Base-by-base conservation (phyloP, 306 rosid genomes). In the Cucurbita argyrosperma region DNA sequence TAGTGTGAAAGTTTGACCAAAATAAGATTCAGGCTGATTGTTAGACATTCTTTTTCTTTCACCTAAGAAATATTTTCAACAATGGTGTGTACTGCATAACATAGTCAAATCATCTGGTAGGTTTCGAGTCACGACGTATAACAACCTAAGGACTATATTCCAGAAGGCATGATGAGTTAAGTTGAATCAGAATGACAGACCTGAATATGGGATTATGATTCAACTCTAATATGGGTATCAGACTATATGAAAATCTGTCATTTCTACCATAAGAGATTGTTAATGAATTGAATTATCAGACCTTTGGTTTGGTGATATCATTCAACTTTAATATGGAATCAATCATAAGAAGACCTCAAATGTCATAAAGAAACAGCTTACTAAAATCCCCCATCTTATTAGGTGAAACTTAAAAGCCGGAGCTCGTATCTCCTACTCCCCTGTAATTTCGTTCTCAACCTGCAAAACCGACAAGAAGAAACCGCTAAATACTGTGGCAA, bases 391-490 rank as follows among this genome's bases (percentile, higher is more conserved):
- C 5, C 39, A 19, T 18, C 49, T 66, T 39, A 64, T 42, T 43
- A 43, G 15, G 19, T 18, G 53, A 19, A 26, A 26, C 63, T 58
- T 58, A 5, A 58, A 43, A 66, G 10, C 8, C 1, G 2, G 35
- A 43, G 53, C 37, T 66, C 5, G 46, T 8, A 16, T 39, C 42
- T 66, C 16, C 10, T 39, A 26, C 37, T 49, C 7, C 8, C 8
- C 37, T 3, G 40, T 51, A 71, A 51, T 53, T 35, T 50, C n/a
- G 18, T 50, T 30, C 75, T 51, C 21, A n/a, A 35, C 76, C 63
- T 71, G 76, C 49, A 71, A 53, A 71, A 53, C 61, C 57, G 12
- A 71, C 52, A 6, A 14, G 61, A 71, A 49, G 59, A 51, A 71
- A 53, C 45, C 12, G 45, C 46, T 71, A n/a, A 50, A 15, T 50